Base-by-base conservation (phyloP, 108 stramenopile genomes). In the Phaeodactylum tricornutum region DNA sequence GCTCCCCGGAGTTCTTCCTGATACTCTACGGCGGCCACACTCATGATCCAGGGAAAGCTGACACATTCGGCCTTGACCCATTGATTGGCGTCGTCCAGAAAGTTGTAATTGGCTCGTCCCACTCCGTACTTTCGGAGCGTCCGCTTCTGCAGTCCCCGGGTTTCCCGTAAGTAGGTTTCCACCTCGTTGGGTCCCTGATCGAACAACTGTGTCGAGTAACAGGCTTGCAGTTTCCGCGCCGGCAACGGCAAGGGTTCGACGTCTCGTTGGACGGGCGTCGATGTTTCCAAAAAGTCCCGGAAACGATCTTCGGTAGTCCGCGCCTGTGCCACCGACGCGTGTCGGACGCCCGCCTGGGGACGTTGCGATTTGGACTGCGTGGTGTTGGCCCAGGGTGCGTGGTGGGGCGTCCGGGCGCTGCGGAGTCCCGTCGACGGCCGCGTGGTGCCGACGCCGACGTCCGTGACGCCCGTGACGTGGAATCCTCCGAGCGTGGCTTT, bases 41-140 rank as follows among this genome's bases (percentile, higher is more conserved):
- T 65, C 72, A 93, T 71, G 35, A 94, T 64, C 95, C 95, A 96
- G 17, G 93, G 93, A 73, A 96, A 96, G 5, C 91, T 93, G 25
- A 94, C 73, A 45, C 50, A 52, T 11, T 52, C 50, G 21, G n/a
- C 32, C 1, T 16, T 11, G 1, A 36, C 50, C 36, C 37, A 52
- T 2, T 5, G 5, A 41, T 12, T 24, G 50, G 28, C 42, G 28
- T 71, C 70, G 14, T 36, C 31, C 0, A 72, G 64, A 50, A 85
- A 90, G 25, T 77, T 71, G 52, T 91, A 87, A 3, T 28, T 46
- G n/a, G 77, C 83, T 38, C 71, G 62, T 4, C 93, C 95, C 5
- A 93, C 92, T 7, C 93, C 95, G 58, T 94, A 93, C 67, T 92
- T 93, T 33, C 67, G 74, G 43, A 93, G 59, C 15, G 83, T 77